Conservation (phyloP, 2,329 filamentous ascomycete species). For the Colletotrichum camelliae region DNA sequence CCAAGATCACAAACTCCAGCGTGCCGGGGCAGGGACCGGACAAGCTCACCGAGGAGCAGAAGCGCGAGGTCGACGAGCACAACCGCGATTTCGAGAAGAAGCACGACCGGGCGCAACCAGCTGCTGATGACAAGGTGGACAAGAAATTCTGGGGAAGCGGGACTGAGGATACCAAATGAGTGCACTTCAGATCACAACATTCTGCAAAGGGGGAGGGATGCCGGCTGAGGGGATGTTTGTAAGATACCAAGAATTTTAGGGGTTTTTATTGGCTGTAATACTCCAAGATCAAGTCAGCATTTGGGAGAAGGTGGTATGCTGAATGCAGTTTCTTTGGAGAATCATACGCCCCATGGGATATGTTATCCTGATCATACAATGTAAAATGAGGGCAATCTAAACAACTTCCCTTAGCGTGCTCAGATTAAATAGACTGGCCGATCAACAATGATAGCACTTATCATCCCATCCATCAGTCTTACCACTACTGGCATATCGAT, state of each 20-base stretch:
- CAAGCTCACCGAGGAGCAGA: slow-evolving; percentile 54
- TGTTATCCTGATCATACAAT: not conserved
- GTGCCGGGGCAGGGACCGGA: slow-evolving; percentile 38
- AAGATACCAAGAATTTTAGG: not conserved
- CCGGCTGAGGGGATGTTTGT: not conserved
- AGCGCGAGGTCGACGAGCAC: slow-evolving; percentile 62
- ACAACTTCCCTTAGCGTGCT: not conserved
- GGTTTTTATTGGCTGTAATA: not conserved
- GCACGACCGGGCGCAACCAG: slow-evolving; percentile 50
- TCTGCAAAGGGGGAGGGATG: not conserved
- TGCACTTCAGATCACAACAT: too few species aligned
- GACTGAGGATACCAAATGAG: not conserved
- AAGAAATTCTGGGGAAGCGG: slow-evolving; percentile 55
- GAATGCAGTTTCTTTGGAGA: not conserved
- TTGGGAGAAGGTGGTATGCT: not conserved
- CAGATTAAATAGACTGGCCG: rapidly evolving
- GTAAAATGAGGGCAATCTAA: rapidly evolving
- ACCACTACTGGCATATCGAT: rapidly evolving
- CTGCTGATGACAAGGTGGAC: slow-evolving; percentile 56
- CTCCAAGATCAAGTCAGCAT: not conserved
- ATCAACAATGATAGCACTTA: not conserved
- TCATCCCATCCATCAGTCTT: not conserved
- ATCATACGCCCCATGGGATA: rapidly evolving
- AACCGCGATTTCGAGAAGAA: slow-evolving; percentile 62
- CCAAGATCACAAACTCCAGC: slow-evolving; percentile 57